phyloP scores from a whole-genome alignment of 2,329 filamentous ascomycete genomes.

The Penicillium sp. region DNA sequence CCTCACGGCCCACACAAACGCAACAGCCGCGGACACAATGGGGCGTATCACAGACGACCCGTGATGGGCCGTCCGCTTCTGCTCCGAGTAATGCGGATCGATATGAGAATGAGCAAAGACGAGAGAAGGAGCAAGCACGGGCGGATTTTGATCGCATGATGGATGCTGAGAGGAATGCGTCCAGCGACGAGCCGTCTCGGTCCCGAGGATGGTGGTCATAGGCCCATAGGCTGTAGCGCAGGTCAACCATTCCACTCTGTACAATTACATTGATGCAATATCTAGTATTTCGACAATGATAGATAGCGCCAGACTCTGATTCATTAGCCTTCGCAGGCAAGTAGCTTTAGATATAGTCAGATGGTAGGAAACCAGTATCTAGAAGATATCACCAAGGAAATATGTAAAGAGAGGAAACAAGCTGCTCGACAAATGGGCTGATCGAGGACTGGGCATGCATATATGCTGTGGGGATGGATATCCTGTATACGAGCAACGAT shows the following conservation, averaged over 20 bases:
- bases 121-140: slow-evolving; percentile 41
- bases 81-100: slow-evolving; percentile 7
- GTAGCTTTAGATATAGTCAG: slow-evolving; percentile 13
- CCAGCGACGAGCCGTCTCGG: slow-evolving; percentile 16
- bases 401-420: background rate
- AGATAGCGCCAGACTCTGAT: slow-evolving; percentile 8
- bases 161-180: slow-evolving; percentile 38
- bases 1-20: slow-evolving; percentile 2
- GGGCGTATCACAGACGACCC: slow-evolving; percentile 9
- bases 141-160: slow-evolving; percentile 46
- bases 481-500: no score
- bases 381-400: background rate
- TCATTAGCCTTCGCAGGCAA: slow-evolving; percentile 22
- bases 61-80: background rate
- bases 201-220: slow-evolving; percentile 18
- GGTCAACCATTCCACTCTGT: slow-evolving; percentile 11
- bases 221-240: background rate
- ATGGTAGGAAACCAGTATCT: background rate
- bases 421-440: no score
- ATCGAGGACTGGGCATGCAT: no score
- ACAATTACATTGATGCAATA: background rate
- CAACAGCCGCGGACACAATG: slow-evolving; percentile 7
- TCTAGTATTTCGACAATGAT: slow-evolving; percentile 2
- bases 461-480: no score
- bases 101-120: slow-evolving; percentile 22